Evolutionary conservation across 768 basidiomycete species (phyloP).

Genomic region (Grammothele lineata): DNA sequence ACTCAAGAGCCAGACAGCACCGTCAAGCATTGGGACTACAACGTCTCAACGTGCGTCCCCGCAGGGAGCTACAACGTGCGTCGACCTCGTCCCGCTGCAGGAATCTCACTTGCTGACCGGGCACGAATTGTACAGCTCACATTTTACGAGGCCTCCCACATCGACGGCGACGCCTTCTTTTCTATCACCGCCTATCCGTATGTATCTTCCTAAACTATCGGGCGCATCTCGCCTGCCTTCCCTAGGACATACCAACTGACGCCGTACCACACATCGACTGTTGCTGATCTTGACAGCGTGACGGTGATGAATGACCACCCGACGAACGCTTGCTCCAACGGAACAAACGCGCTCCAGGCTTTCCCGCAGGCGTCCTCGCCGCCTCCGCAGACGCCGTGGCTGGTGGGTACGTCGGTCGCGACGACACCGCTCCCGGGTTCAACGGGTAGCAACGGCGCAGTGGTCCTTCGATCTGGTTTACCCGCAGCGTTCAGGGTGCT

Average conservation of each 20-base stretch:
- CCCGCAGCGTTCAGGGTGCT: neutral
- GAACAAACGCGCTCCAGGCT: conserved; percentile 20
- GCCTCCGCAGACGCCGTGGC: conserved; percentile 22
- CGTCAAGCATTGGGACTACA: conserved; percentile 35
- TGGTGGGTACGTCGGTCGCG: conserved; percentile 19
- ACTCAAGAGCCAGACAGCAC: conserved; percentile 38
- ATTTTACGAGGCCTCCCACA: conserved; percentile 42
- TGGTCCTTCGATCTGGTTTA: no score
- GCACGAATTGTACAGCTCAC: conserved; percentile 33
- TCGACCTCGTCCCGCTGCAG: conserved; percentile 16
- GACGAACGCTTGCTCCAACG: conserved; percentile 18
- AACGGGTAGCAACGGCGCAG: conserved; percentile 8
- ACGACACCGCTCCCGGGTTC: conserved; percentile 10
- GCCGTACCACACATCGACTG: neutral
- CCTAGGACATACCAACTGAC: conserved; percentile 11
- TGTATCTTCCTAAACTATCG: no score
- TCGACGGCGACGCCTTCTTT: conserved; percentile 34
- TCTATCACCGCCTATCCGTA: conserved; percentile 39
- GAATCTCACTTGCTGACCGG: neutral
- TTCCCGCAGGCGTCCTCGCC: conserved; percentile 23
- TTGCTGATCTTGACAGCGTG: neutral
- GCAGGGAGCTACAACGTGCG: conserved; percentile 40
- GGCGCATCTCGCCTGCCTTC: no score
- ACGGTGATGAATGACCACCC: conserved; percentile 13
- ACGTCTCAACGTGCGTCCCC: conserved; percentile 39